These are phyloP conservation scores for Tulasnella sp. DNA, from an alignment of 768 basidiomycete genomes.

Conservation along the genomic window DNA sequence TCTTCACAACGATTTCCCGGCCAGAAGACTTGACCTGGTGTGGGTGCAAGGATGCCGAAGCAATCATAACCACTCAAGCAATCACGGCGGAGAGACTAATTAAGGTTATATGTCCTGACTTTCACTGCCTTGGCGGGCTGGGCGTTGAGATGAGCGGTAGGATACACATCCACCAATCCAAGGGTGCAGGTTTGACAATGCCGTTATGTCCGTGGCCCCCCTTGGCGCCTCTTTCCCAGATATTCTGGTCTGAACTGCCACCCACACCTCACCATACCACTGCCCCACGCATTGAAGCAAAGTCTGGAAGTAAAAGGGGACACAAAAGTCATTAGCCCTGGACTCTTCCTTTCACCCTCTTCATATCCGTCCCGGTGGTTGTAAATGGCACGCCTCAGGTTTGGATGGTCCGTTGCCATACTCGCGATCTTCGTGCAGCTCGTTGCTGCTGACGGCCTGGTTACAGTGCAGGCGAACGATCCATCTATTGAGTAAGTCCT, in stretches of 20 bases:
- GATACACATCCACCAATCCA: too few species aligned
- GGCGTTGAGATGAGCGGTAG: too few species aligned
- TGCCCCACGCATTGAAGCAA: background rate
- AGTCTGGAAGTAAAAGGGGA: background rate
- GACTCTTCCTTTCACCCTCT: background rate
- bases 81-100: too few species aligned
- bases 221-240: conserved; percentile 4
- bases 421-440: background rate
- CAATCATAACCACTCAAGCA: too few species aligned
- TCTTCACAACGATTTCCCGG: too few species aligned
- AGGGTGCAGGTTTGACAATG: background rate
- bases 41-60: too few species aligned
- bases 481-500: background rate
- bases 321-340: background rate
- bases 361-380: background rate
- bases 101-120: too few species aligned
- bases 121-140: too few species aligned
- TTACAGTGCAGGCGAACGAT: background rate
- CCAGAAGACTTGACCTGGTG: too few species aligned
- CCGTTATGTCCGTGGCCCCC: background rate
- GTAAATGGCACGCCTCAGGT: background rate
- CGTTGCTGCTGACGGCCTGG: background rate
- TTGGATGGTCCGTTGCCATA: background rate
- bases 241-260: background rate
- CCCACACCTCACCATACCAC: background rate